Evolutionary conservation across 768 basidiomycete genomes (phyloP).

Genomic region (Tylopilus subfusipes): DNA sequence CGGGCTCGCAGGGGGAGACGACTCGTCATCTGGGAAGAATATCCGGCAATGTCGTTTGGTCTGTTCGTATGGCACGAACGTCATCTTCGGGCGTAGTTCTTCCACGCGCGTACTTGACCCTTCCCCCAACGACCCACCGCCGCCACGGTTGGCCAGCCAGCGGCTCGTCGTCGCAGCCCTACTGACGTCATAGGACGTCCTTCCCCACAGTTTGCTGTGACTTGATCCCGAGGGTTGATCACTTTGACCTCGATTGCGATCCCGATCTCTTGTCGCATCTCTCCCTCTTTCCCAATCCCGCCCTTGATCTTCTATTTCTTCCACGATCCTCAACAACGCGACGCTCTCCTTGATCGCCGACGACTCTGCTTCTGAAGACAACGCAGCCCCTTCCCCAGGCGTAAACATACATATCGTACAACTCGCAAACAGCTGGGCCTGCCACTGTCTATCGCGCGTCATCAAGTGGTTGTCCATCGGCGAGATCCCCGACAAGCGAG

Average conservation of each 20-base stretch:
- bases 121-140: neutral
- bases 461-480: slow-evolving; percentile 44
- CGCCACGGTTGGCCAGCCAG: neutral
- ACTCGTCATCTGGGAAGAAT: slow-evolving; percentile 19
- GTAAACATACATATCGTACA: slow-evolving; percentile 58
- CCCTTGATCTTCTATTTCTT: slow-evolving; percentile 37
- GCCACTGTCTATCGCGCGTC: slow-evolving; percentile 50
- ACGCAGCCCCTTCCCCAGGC: slow-evolving; percentile 25
- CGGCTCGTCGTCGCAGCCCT: neutral
- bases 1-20: neutral
- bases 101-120: neutral
- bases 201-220: neutral
- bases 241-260: neutral
- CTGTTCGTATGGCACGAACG: slow-evolving; percentile 16
- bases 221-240: neutral
- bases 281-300: slow-evolving; percentile 1
- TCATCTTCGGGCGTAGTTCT: neutral
- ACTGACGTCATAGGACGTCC: neutral
- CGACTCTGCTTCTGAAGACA: slow-evolving; percentile 20
- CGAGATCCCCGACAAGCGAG: slow-evolving; percentile 45
- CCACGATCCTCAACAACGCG: slow-evolving; percentile 39
- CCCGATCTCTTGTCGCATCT: neutral
- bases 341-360: slow-evolving; percentile 47
- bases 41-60: slow-evolving; percentile 26
- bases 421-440: slow-evolving; percentile 55